Evolutionary conservation across 805 yeast species (phyloP).

Genomic region (Barnettozyma siamensis): DNA sequence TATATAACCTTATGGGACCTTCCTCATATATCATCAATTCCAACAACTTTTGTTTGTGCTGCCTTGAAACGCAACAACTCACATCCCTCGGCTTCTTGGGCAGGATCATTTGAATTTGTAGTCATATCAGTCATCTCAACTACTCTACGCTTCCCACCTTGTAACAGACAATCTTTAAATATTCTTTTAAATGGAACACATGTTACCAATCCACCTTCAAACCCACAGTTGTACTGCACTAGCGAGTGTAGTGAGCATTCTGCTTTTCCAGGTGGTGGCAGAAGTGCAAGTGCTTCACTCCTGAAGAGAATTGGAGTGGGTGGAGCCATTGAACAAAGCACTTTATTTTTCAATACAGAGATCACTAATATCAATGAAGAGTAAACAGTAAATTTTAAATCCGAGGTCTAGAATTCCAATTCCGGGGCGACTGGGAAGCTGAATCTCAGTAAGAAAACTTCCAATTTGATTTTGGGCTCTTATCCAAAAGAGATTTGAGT

Average conservation of each 20-base stretch:
- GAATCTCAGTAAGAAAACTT: no score
- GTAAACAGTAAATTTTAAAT: no score
- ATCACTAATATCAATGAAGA: no score
- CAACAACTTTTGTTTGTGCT: background rate
- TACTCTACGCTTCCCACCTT: slow-evolving; percentile 19
- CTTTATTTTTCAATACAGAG: no score
- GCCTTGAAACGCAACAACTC: background rate
- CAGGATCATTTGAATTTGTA: slow-evolving; percentile 24
- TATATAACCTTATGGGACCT: no score
- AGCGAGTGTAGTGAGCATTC: slow-evolving; percentile 32
- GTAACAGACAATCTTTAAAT: slow-evolving; percentile 38
- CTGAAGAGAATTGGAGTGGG: slow-evolving; percentile 39
- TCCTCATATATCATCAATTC: background rate
- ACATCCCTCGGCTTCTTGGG: background rate
- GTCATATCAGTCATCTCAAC: slow-evolving; percentile 34
- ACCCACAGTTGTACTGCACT: slow-evolving; percentile 43
- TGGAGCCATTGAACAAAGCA: slow-evolving; percentile 50
- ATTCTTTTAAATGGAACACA: slow-evolving; percentile 46
- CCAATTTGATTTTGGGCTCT: no score
- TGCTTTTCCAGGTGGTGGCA: slow-evolving; percentile 23
- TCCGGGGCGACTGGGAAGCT: no score
- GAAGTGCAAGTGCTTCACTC: slow-evolving; percentile 25
- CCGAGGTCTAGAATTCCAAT: no score
- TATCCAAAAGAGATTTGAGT: no score
- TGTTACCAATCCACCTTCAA: slow-evolving; percentile 34